A percentile compares a stretch with the other conserved stretches of the same genome.
Conservation (phyloP, 176 grass and related monocot species). For the Eleusine indica region DNA sequence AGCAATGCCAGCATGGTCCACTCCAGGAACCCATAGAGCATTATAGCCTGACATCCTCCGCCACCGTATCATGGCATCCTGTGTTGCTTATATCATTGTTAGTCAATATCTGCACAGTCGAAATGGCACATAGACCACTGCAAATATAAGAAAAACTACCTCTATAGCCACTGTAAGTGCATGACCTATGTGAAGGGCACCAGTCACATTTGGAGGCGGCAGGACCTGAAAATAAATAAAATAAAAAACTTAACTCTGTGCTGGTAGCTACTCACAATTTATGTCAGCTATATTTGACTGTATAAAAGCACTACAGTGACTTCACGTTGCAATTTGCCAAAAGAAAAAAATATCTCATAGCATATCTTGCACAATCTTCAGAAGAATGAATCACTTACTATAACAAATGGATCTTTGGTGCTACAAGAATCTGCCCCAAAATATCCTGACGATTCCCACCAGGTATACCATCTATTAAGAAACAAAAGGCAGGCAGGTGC, state of each 20-base stretch:
- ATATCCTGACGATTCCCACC: constrained; percentile 75
- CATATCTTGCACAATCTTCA: background rate
- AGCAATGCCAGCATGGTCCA: constrained; percentile 98
- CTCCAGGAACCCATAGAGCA: constrained; percentile 86
- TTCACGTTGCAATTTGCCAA: constrained; percentile 1
- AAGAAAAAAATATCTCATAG: background rate
- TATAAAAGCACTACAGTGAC: constrained; percentile 6
- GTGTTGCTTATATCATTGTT: constrained; percentile 33
- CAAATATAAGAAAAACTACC: constrained; percentile 41
- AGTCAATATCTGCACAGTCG: constrained; percentile 13
- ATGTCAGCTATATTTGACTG: background rate
- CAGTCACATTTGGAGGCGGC: constrained; percentile 88
- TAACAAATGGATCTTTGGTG: constrained; percentile 78
- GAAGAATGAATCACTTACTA: constrained; percentile 53
- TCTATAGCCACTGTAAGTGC: constrained; percentile 79
- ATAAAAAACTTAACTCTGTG: background rate
- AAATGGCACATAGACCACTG: background rate
- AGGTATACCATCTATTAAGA: constrained; percentile 73
- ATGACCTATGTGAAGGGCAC: constrained; percentile 90
- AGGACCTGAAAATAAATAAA: constrained; percentile 50
- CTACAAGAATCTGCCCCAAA: constrained; percentile 76
- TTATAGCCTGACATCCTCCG: constrained; percentile 92
- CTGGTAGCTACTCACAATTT: background rate
- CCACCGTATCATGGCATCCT: constrained; percentile 93
- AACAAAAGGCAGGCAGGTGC: background rate